phyloP scores from a whole-genome alignment of 2,329 filamentous ascomycete genomes.

The Erysiphe pisi region DNA sequence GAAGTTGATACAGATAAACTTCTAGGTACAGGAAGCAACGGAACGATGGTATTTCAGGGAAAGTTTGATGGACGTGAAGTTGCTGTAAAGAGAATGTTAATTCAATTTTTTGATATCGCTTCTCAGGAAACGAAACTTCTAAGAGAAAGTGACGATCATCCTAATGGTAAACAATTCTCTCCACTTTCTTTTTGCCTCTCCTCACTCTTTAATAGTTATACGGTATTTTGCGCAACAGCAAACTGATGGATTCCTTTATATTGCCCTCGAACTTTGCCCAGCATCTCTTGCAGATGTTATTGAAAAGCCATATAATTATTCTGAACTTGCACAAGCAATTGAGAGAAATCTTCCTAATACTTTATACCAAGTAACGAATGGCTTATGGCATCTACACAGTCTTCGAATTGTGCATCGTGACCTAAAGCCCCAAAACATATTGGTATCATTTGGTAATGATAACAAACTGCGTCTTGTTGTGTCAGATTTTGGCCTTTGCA shows the following conservation, averaged over 20 bases:
- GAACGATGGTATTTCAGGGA: slow-evolving; percentile 93
- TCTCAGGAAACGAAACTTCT: slow-evolving; percentile 85
- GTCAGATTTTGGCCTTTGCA: slow-evolving; percentile 94
- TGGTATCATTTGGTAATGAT: slow-evolving; percentile 64
- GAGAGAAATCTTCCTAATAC: slow-evolving; percentile 67
- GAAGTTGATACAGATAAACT: slow-evolving; percentile 54
- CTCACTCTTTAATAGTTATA: slow-evolving; percentile 52
- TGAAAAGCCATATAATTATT: slow-evolving; percentile 58
- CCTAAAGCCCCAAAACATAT: slow-evolving; percentile 93
- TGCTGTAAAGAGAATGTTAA: slow-evolving; percentile 92
- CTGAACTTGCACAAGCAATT: slow-evolving; percentile 59
- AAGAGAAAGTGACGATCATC: slow-evolving; percentile 87
- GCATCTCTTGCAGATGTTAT: slow-evolving; percentile 88
- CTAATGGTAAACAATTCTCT: slow-evolving; percentile 50
- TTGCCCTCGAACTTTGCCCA: slow-evolving; percentile 86
- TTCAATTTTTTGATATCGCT: slow-evolving; percentile 90
- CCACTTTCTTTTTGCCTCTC: not conserved
- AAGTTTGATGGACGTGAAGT: slow-evolving; percentile 87
- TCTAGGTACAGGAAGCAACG: slow-evolving; percentile 75
- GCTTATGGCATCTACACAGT: slow-evolving; percentile 77
- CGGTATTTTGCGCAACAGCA: slow-evolving; percentile 90
- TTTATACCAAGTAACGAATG: slow-evolving; percentile 79
- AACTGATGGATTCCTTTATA: slow-evolving; percentile 85
- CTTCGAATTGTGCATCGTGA: slow-evolving; percentile 94
- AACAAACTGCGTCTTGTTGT: slow-evolving; percentile 75